These are phyloP conservation scores for Pseudotulostoma volvatum DNA, from an alignment of 495 filamentous ascomycete species.

Conservation along the genomic window DNA sequence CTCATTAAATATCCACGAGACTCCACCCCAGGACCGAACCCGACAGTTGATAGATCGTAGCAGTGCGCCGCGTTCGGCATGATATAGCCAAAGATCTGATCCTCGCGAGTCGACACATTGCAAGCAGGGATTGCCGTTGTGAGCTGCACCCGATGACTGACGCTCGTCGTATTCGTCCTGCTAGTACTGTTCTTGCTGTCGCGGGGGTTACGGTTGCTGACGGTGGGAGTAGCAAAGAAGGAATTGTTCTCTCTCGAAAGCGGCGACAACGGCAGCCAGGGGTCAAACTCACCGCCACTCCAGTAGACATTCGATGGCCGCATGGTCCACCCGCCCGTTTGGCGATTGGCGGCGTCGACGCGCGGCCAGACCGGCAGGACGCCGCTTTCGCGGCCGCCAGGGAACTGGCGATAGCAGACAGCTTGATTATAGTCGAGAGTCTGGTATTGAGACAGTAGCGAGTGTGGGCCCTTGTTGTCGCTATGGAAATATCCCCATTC, in stretches of 20 bases:
- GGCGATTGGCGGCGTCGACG: constrained; percentile 20
- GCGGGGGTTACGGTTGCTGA: too few relatives aligned
- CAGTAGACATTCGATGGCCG: constrained; percentile 42
- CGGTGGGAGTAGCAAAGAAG: constrained; percentile 19
- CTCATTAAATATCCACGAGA: constrained; percentile 21
- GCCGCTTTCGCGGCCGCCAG: constrained; percentile 26
- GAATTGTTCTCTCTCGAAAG: constrained; percentile 28
- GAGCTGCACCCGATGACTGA: not conserved
- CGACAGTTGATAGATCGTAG: constrained; percentile 32
- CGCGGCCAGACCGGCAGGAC: constrained; percentile 27
- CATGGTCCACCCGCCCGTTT: constrained; percentile 39
- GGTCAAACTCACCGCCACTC: constrained; percentile 40
- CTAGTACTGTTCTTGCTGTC: not conserved
- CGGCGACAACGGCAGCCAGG: constrained; percentile 38
- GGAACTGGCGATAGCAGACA: constrained; percentile 37
- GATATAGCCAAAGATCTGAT: constrained; percentile 35
- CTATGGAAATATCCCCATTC: constrained; percentile 42
- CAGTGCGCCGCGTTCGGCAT: constrained; percentile 33
- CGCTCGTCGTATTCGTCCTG: not conserved
- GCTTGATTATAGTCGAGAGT: constrained; percentile 33
- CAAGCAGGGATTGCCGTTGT: constrained; percentile 31
- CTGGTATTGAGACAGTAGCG: constrained; percentile 35
- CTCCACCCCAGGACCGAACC: constrained; percentile 13
- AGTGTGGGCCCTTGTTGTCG: constrained; percentile 22
- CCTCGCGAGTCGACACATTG: constrained; percentile 18